Percentiles rank a stretch among this genome's conserved stretches.
phyloP scores from a whole-genome alignment of 2,329 filamentous ascomycete species.

The Microdochium trichocladiopsis region DNA sequence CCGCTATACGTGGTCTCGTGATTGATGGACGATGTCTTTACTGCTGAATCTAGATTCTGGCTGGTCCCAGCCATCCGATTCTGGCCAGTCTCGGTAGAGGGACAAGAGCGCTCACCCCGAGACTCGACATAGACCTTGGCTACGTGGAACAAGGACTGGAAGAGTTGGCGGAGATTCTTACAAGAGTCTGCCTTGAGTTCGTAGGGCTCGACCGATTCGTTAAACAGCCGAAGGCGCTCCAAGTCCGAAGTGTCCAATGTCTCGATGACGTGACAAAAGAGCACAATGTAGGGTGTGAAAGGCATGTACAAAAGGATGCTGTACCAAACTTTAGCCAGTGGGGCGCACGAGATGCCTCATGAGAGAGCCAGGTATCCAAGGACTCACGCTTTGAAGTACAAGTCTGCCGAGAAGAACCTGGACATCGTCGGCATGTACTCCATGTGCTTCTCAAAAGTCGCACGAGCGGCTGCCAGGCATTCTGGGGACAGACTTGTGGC shows the following conservation, averaged over 20 bases:
- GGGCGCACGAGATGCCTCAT: too few relatives aligned
- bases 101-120: neutral
- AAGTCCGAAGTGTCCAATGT: constrained; percentile 43
- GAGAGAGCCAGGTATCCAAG: too few relatives aligned
- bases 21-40: neutral
- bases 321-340: neutral
- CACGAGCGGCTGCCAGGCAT: neutral
- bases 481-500: neutral
- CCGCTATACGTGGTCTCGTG: neutral
- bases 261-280: constrained; percentile 52
- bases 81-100: neutral
- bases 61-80: neutral
- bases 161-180: constrained; percentile 15
- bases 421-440: neutral
- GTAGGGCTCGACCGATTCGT: neutral
- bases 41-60: neutral
- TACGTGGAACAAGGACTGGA: constrained; percentile 53
- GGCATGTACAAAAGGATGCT: constrained; percentile 40
- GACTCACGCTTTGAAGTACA: neutral
- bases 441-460: neutral
- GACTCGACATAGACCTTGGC: constrained; percentile 48
- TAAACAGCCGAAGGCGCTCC: constrained; percentile 35
- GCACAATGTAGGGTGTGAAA: constrained; percentile 52
- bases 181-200: neutral
- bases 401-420: neutral